These are phyloP conservation scores for Raffaelea deltoideospora DNA, from an alignment of 2,329 filamentous ascomycete genomes.

Conservation along the genomic window DNA sequence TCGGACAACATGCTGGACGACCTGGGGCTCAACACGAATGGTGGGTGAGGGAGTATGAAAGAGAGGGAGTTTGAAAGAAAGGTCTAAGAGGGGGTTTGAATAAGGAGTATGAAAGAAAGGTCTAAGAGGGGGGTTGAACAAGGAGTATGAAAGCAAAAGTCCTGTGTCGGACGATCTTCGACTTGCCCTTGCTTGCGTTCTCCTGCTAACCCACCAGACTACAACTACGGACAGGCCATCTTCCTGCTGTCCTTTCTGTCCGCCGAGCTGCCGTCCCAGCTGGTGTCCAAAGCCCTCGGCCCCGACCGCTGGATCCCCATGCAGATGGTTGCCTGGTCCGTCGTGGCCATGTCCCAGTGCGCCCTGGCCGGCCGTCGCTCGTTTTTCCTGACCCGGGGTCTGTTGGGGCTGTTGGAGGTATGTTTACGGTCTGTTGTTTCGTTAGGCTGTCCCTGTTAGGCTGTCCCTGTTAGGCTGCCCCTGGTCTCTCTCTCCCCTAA, in stretches of 20 bases:
- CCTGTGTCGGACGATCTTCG: no score
- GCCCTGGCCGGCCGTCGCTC: slow-evolving; percentile 9
- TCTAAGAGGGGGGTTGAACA: no score
- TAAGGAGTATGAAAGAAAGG: no score
- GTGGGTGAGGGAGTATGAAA: slow-evolving; percentile 10
- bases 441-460: neutral
- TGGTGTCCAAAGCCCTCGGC: slow-evolving; percentile 37
- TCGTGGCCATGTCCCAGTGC: slow-evolving; percentile 16
- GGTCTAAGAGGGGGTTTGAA: no score
- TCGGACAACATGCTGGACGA: slow-evolving; percentile 47
- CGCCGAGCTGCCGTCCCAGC: slow-evolving; percentile 42
- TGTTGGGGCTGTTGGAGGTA: slow-evolving; percentile 12
- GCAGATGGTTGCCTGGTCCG: slow-evolving; percentile 17
- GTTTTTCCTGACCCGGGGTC: slow-evolving; percentile 10
- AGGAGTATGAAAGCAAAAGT: no score
- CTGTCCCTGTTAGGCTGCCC: no score
- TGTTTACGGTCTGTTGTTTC: slow-evolving; percentile 1
- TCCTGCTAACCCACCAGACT: no score
- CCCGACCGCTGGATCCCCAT: slow-evolving; percentile 19
- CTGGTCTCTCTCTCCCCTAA: no score
- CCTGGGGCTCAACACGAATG: slow-evolving; percentile 26
- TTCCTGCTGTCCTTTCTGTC: slow-evolving; percentile 34
- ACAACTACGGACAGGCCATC: slow-evolving; percentile 35
- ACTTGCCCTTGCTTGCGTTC: no score
- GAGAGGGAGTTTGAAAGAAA: no score